Base-by-base conservation (phyloP, 495 filamentous ascomycete genomes). In the Xylaria flabelliformis region DNA sequence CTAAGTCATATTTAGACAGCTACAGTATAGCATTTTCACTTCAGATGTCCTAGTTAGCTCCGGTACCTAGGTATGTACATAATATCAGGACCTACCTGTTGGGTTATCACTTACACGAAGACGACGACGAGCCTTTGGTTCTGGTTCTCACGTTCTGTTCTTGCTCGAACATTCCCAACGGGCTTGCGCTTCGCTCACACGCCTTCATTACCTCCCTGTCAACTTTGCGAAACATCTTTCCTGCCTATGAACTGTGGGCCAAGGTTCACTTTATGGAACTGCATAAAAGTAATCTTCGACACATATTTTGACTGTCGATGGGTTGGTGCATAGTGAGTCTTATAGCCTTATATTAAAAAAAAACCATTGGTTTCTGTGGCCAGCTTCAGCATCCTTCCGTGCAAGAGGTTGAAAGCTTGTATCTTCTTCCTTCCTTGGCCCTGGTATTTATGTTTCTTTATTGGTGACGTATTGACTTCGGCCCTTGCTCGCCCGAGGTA, bases 401-500 rank as follows among this genome's bases (percentile, higher is more conserved):
- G 4, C n/a, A 48, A 48, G 42, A 10, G 48, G 48, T 2, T 21
- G 21, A 39, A 39, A 8, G 9, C 9, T 51, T 24, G 7, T 7
- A 8, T 51, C n/a, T 24, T 51, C 4, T 6, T 24, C 6, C 5
- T 21, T 12, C 6, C 5, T 21, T 12, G 48, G 48, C 3, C n/a
- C 2, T 51, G 21, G 8, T 1, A 51, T 24, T 51, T 9, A 1
- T n/a, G 21, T 29, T 26, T 36, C 13, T 41, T 26, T 17, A 42
- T 42, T 2, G 3, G 59, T 62, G 59, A 62, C 36, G 59, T 64
- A 15, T 29, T 29, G 9, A n/a, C 63, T 67, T 66, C 64, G 64
- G 64, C 34, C 46, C n/a, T 67, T 67, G 19, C 48, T 67, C 34
- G 42, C 46, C 64, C 64, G 64, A 67, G 32, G 15, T 19, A 32